Conservation (phyloP, 2,329 filamentous ascomycete genomes). For the Pestalotiopsis sp. region DNA sequence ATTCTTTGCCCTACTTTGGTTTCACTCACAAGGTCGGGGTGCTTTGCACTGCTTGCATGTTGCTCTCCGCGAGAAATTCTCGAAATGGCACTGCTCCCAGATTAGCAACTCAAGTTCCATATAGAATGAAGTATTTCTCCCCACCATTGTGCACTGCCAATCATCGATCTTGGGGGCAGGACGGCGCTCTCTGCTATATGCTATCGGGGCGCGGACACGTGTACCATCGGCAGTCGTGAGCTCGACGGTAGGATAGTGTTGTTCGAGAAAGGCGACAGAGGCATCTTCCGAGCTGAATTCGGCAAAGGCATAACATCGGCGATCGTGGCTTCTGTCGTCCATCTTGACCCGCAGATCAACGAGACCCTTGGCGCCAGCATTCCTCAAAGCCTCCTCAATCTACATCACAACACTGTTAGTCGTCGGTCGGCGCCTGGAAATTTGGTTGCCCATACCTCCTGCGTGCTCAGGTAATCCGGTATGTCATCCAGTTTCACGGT, state of each 20-base stretch:
- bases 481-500: constrained; percentile 35
- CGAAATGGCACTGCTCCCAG: constrained; percentile 31
- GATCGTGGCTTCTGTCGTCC: constrained; percentile 30
- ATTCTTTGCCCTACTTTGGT: neutral
- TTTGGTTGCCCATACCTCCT: constrained; percentile 24
- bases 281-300: constrained; percentile 42
- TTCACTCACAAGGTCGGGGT: constrained; percentile 32
- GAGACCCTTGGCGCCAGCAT: constrained; percentile 31
- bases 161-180: constrained; percentile 36
- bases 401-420: constrained; percentile 10
- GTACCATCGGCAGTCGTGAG: constrained; percentile 33
- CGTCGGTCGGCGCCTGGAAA: neutral
- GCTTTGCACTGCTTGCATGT: constrained; percentile 38
- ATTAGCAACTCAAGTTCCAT: neutral
- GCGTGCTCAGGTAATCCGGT: constrained; percentile 29
- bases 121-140: constrained; percentile 3
- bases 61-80: constrained; percentile 35
- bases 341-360: constrained; percentile 34
- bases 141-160: constrained; percentile 42
- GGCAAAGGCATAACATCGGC: constrained; percentile 39
- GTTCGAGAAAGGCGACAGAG: constrained; percentile 41
- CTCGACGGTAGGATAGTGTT: constrained; percentile 37
- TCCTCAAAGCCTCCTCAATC: constrained; percentile 32
- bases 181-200: constrained; percentile 37
- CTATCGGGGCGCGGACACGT: constrained; percentile 35